phyloP scores from a whole-genome alignment of 1,139 yeast genomes.

The Candida mesenterica region DNA sequence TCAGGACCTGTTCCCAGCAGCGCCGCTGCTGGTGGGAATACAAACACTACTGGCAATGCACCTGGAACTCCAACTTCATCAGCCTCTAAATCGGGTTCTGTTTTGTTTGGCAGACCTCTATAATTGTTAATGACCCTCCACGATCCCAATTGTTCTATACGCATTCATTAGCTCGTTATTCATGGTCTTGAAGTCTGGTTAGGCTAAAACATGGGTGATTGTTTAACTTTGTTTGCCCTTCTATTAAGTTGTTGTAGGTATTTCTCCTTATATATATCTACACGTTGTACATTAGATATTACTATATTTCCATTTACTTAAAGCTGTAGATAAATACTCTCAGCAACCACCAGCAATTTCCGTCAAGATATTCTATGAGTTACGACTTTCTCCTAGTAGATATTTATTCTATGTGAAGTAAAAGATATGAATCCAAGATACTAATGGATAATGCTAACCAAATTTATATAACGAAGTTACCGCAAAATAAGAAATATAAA shows the following conservation, averaged over 20 bases:
- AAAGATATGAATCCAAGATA: constrained; percentile 1
- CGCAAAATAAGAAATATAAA: constrained; percentile 1
- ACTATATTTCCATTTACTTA: neutral
- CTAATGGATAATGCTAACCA: constrained; percentile 2
- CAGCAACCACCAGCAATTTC: too few relatives aligned
- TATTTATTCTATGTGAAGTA: neutral
- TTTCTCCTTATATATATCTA: constrained; percentile 1
- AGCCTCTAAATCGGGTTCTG: constrained; percentile 21
- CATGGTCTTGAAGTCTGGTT: too few relatives aligned
- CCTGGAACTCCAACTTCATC: constrained; percentile 24
- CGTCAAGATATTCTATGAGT: too few relatives aligned
- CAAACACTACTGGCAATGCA: constrained; percentile 2
- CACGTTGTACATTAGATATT: neutral
- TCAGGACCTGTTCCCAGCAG: constrained; percentile 22
- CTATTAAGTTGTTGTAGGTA: too few relatives aligned
- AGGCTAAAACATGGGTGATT: too few relatives aligned
- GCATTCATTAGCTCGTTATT: neutral
- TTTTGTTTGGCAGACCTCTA: constrained; percentile 35
- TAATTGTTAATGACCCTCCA: constrained; percentile 9
- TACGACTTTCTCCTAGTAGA: neutral
- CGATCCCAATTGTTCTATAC: neutral
- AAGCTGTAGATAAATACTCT: too few relatives aligned
- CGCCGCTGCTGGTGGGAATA: constrained; percentile 1
- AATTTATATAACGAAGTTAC: neutral
- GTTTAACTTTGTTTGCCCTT: too few relatives aligned